Percentiles rank a stretch among this genome's conserved stretches.
Evolutionary conservation across 164 flowering plant species (phyloP).

Genomic region (Paratinospora sagittata): DNA sequence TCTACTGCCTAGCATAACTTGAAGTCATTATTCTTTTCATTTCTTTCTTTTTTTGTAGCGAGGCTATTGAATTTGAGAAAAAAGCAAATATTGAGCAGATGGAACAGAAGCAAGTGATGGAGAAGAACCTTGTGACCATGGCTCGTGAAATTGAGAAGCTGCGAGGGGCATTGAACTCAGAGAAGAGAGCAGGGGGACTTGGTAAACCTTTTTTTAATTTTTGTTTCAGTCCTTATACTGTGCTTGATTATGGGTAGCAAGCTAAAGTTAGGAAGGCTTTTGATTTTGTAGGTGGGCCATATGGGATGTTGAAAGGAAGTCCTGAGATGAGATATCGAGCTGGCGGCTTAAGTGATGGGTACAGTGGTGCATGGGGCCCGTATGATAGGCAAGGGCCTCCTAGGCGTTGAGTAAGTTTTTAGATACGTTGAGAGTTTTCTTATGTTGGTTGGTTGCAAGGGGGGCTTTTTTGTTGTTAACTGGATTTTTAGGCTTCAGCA

Average conservation of each 20-base stretch:
- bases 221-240: neutral
- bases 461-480: neutral
- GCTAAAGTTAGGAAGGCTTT: conserved; percentile 5
- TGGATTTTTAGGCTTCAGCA: neutral
- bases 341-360: conserved; percentile 28
- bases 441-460: neutral
- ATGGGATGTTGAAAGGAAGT: conserved; percentile 41
- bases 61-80: conserved; percentile 57
- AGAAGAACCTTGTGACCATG: conserved; percentile 58
- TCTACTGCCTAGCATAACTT: no score
- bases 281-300: conserved; percentile 28
- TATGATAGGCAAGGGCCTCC: conserved; percentile 34
- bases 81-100: conserved; percentile 52
- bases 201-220: conserved; percentile 23
- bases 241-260: neutral
- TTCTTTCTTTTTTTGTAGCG: conserved; percentile 36
- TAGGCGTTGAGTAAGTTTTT: conserved; percentile 25
- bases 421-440: neutral
- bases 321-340: conserved; percentile 38
- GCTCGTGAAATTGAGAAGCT: conserved; percentile 67
- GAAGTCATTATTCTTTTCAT: neutral
- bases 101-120: conserved; percentile 56
- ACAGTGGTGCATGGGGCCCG: conserved; percentile 36
- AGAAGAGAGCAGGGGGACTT: conserved; percentile 33
- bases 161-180: conserved; percentile 41